A percentile compares a stretch with the other conserved stretches of the same genome.
phyloP scores from a whole-genome alignment of 164 flowering plant species.

The Amborella trichopoda region DNA sequence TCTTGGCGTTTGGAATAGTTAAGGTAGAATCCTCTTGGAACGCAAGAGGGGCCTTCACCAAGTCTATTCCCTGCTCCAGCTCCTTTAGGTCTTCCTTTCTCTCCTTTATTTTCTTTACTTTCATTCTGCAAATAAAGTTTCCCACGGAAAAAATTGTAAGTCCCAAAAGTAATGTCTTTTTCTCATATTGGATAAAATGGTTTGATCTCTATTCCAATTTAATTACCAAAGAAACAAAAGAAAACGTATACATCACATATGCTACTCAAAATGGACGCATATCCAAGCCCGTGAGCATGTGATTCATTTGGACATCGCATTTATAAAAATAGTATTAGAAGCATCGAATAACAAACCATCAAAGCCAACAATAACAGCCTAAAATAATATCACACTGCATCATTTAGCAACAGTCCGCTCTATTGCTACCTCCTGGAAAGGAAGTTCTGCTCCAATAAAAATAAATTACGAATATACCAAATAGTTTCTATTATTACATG shows the following conservation, averaged over 20 bases:
- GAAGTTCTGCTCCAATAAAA: too few species aligned
- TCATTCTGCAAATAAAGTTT: conserved; percentile 11
- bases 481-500: too few species aligned
- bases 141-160: background rate
- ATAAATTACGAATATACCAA: too few species aligned
- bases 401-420: too few species aligned
- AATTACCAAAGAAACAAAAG: background rate
- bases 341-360: too few species aligned
- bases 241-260: background rate
- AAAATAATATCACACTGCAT: too few species aligned
- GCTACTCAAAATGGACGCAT: background rate
- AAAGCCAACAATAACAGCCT: too few species aligned
- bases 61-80: conserved; percentile 39
- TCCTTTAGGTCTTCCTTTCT: conserved; percentile 22
- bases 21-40: conserved; percentile 29
- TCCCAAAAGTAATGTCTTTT: background rate
- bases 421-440: too few species aligned
- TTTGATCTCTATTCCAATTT: background rate
- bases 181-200: background rate
- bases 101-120: conserved; percentile 14
- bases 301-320: too few species aligned
- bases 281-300: background rate
- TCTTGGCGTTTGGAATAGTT: conserved; percentile 24
- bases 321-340: too few species aligned
- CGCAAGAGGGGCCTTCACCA: conserved; percentile 46